Evolutionary conservation across 148 eudicot genomes (phyloP).

Genomic region (Cornus florida): DNA sequence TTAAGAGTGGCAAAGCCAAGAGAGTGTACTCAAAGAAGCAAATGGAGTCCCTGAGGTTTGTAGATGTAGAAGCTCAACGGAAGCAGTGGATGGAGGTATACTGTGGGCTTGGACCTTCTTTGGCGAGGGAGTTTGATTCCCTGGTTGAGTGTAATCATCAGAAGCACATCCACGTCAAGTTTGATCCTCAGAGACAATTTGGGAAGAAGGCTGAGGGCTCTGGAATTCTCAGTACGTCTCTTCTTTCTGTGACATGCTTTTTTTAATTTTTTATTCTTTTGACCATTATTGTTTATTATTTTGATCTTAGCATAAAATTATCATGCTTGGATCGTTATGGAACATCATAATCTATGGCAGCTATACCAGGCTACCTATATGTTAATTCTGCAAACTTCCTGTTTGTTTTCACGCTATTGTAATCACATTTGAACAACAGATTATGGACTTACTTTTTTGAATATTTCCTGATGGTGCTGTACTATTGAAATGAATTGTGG

Average conservation of each 20-base stretch:
- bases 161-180: constrained; percentile 24
- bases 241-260: background rate
- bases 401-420: background rate
- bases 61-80: constrained; percentile 39
- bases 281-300: background rate
- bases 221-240: constrained; percentile 31
- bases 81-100: constrained; percentile 47
- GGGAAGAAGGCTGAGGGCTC: constrained; percentile 23
- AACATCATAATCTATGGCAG: background rate
- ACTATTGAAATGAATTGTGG: background rate
- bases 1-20: constrained; percentile 20
- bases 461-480: background rate
- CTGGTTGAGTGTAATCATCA: constrained; percentile 37
- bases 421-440: background rate
- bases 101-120: constrained; percentile 31
- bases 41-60: constrained; percentile 43
- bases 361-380: background rate
- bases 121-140: constrained; percentile 53
- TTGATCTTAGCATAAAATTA: background rate
- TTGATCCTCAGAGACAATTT: constrained; percentile 33
- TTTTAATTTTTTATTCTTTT: too few species aligned
- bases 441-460: background rate
- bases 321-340: background rate
- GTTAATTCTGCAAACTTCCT: background rate
- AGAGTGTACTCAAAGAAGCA: constrained; percentile 36